Percentiles rank a stretch among this genome's conserved stretches.
Evolutionary conservation across 192 early-diverging fungal species (phyloP).

Genomic region (Helicostylum pulchrum): DNA sequence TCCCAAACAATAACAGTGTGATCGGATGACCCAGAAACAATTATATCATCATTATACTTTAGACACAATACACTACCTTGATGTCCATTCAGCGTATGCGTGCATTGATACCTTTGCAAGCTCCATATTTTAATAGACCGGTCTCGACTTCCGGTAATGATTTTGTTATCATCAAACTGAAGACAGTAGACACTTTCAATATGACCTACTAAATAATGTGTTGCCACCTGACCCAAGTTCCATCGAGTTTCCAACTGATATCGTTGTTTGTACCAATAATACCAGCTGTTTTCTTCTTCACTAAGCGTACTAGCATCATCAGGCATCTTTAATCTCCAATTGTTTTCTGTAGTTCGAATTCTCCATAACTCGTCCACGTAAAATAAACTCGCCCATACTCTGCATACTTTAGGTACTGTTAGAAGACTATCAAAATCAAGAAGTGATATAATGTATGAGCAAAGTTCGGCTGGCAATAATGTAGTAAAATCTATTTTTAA

Average conservation of each 20-base stretch:
- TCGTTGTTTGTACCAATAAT: conserved; percentile 70
- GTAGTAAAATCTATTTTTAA: conserved; percentile 10
- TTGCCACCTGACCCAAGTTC: conserved; percentile 42
- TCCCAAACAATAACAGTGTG: conserved; percentile 87
- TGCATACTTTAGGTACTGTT: conserved; percentile 8
- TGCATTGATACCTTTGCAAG: conserved; percentile 54
- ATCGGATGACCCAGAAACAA: conserved; percentile 91
- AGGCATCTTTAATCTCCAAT: conserved; percentile 16
- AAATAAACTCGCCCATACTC: conserved; percentile 4
- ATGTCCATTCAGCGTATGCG: conserved; percentile 69
- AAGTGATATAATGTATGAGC: conserved; percentile 14
- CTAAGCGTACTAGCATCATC: not conserved
- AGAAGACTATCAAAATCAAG: conserved; percentile 9
- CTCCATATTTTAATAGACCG: conserved; percentile 86
- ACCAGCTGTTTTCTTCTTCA: conserved; percentile 48
- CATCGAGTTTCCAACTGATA: conserved; percentile 63
- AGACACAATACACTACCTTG: conserved; percentile 75
- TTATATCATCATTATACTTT: conserved; percentile 74
- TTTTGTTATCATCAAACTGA: conserved; percentile 78
- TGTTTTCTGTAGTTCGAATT: not conserved
- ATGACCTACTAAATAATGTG: conserved; percentile 72
- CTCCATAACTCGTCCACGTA: conserved; percentile 14
- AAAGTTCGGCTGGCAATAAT: conserved; percentile 13
- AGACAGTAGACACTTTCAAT: conserved; percentile 88
- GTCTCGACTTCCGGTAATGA: conserved; percentile 82